Evolutionary conservation across 441 rosid species (phyloP).

Genomic region (Eutrema salsugineum): DNA sequence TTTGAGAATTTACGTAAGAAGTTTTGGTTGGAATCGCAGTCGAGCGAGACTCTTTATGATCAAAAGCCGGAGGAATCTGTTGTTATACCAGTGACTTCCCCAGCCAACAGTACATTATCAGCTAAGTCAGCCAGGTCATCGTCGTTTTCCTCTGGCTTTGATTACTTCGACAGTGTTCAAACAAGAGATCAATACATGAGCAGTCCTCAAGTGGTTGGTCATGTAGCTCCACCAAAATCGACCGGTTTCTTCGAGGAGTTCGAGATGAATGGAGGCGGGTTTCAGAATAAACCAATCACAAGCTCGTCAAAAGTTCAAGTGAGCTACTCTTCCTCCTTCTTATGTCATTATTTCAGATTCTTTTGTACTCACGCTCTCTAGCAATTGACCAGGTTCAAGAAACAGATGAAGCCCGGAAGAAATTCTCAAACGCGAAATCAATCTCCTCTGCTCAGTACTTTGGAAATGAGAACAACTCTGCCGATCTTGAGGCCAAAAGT

Average conservation of each 20-base stretch:
- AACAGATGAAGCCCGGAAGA: constrained; percentile 83
- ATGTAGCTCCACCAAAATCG: constrained; percentile 93
- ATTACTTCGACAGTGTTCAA: constrained; percentile 67
- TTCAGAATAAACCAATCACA: constrained; percentile 58
- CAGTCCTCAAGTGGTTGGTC: constrained; percentile 62
- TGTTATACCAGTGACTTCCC: constrained; percentile 41
- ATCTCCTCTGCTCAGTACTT: constrained; percentile 90
- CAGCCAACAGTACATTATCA: constrained; percentile 40
- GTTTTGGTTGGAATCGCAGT: constrained; percentile 40
- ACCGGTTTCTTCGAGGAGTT: constrained; percentile 80
- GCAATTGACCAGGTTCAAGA: constrained; percentile 51
- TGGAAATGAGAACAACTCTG: constrained; percentile 51
- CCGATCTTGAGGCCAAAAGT: constrained; percentile 61
- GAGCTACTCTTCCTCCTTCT: constrained; percentile 9
- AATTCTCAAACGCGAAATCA: constrained; percentile 89
- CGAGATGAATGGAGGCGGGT: constrained; percentile 64
- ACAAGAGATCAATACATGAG: constrained; percentile 41
- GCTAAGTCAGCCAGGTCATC: constrained; percentile 52
- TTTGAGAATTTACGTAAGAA: not conserved
- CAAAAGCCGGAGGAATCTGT: constrained; percentile 88
- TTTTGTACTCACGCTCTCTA: not conserved
- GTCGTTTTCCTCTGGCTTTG: constrained; percentile 75
- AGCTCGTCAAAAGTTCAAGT: constrained; percentile 67
- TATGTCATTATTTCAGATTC: not conserved
- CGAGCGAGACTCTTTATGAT: constrained; percentile 82